Conservation (phyloP, 257 asterid species). For the Anisodus tanguticus region DNA sequence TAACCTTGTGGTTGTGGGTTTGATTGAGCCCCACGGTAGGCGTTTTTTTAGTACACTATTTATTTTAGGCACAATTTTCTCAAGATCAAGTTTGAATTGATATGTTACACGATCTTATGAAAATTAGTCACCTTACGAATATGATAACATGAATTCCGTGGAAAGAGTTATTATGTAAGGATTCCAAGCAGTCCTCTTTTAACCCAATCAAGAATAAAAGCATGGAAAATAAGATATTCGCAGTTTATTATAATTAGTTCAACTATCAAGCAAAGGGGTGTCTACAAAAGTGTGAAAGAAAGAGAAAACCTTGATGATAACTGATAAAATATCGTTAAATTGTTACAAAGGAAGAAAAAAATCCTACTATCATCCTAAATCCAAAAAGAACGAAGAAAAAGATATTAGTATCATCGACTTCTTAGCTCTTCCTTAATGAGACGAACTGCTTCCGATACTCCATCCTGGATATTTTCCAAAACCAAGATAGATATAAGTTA, state of each 20-base stretch:
- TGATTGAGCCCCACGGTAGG: too few species aligned
- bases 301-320: neutral
- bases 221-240: neutral
- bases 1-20: too few species aligned
- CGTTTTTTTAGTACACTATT: too few species aligned
- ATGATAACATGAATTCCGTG: neutral
- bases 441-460: constrained; percentile 71
- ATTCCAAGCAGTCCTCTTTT: neutral
- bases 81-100: neutral
- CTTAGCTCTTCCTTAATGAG: constrained; percentile 62
- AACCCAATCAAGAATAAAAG: neutral
- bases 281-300: neutral
- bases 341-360: neutral
- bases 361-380: neutral
- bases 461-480: constrained; percentile 60
- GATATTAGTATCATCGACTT: neutral
- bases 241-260: neutral
- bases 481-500: constrained; percentile 6
- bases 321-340: neutral
- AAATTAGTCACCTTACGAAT: neutral
- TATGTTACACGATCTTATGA: neutral
- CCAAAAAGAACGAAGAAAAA: neutral
- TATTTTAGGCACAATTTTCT: too few species aligned
- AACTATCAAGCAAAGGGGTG: constrained; percentile 18
- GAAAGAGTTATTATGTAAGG: neutral